Conservation (phyloP, 305 asterid genomes). For the Withania somnifera region DNA sequence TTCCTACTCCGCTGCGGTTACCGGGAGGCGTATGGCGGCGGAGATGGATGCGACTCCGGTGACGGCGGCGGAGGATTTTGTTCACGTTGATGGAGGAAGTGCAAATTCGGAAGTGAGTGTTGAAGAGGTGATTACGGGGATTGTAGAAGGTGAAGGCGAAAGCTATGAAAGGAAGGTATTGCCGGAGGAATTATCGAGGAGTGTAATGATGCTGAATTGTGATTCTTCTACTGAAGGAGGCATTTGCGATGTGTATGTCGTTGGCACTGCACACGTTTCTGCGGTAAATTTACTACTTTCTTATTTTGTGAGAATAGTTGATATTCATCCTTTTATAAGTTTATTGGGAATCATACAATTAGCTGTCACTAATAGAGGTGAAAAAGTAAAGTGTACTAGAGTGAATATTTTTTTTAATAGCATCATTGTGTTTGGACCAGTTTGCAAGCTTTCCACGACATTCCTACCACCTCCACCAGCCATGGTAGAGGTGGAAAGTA, state of each 20-base stretch:
- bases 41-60: constrained; percentile 36
- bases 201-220: constrained; percentile 51
- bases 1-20: background rate
- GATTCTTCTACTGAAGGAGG: constrained; percentile 63
- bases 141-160: background rate
- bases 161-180: constrained; percentile 39
- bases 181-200: constrained; percentile 56
- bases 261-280: constrained; percentile 79
- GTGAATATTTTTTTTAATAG: too few species aligned
- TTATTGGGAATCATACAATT: background rate
- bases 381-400: background rate
- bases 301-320: background rate
- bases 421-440: too few species aligned
- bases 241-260: constrained; percentile 68
- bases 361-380: background rate
- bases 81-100: constrained; percentile 23
- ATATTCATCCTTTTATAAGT: background rate
- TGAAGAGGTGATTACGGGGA: background rate
- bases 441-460: too few species aligned
- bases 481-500: too few species aligned
- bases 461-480: too few species aligned
- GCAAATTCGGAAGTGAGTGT: constrained; percentile 19
- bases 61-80: constrained; percentile 36
- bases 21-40: constrained; percentile 2
- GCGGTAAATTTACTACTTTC: constrained; percentile 23